Evolutionary conservation across 495 filamentous ascomycete species (phyloP), one percentile per base, ranked within the genome.

Genomic region (Lasiosphaeria ovina): DNA sequence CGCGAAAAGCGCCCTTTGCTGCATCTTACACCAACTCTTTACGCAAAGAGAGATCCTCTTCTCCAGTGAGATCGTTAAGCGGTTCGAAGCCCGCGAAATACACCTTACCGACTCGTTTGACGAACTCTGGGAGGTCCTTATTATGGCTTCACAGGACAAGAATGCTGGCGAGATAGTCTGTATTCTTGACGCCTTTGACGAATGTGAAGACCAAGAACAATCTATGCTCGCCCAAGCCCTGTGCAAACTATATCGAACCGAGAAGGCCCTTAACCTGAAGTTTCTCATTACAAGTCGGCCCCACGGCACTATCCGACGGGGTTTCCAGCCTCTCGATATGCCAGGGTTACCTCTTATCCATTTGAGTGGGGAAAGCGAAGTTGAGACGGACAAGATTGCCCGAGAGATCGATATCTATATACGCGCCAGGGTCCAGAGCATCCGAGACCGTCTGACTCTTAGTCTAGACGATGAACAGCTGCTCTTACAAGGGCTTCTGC

Each of bases 11-110:
- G 55, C 42, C 7, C 10, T 57, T 6, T 33, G 12, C 12, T 40
- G 40, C 5, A 17, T 49, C n/a, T 42, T 57, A 10, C 55, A 57
- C 40, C 55, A 57, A 24, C 16, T 57, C 40, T 48, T 31, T 31
- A 14, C 4, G 12, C 12, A 8, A 2, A 40, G 49, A 8, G 16
- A 45, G 16, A 11, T 11, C 12, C 12, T 47, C 5, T 24, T 24
- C 24, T 24, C 24, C 24, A 24, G 24, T 24, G 24, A 24, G 24
- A 24, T 24, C 24, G 24, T 24, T 24, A 24, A 24, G 24, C 24
- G 24, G 24, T 2, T 24, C 24, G 24, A 24, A 24, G 6, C 44
- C 6, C 12, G 44, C 2, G 24, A 24, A 24, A 24, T 24, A 24
- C 44, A 47, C 16, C 2, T n/a, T 47, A n/a, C 44, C 5, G 16